These are phyloP conservation scores for Solanum chacoense DNA, from an alignment of 305 asterid genomes.

Conservation along the genomic window DNA sequence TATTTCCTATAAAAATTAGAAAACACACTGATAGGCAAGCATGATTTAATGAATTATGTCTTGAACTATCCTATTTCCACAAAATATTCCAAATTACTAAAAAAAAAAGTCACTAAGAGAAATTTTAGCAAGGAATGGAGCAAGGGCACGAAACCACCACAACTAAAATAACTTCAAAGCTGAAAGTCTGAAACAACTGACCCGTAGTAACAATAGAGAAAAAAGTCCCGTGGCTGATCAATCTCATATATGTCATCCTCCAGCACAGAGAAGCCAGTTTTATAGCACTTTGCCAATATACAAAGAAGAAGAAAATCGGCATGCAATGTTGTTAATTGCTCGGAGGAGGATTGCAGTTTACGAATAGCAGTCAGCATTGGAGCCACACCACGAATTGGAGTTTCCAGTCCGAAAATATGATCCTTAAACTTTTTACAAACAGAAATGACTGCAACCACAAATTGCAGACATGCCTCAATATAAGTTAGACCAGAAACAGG, in stretches of 20 bases:
- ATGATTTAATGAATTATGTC: neutral
- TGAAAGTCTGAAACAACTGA: slow-evolving; percentile 19
- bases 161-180: neutral
- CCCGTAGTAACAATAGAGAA: slow-evolving; percentile 91
- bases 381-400: slow-evolving; percentile 85
- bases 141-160: neutral
- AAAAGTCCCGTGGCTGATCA: slow-evolving; percentile 87
- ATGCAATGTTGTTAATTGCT: slow-evolving; percentile 79
- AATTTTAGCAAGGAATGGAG: neutral
- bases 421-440: slow-evolving; percentile 81
- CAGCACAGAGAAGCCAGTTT: slow-evolving; percentile 63
- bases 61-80: neutral
- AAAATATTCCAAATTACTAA: neutral
- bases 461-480: slow-evolving; percentile 9
- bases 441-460: slow-evolving; percentile 55
- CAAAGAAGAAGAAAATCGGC: slow-evolving; percentile 85
- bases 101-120: neutral
- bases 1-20: neutral
- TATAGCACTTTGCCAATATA: slow-evolving; percentile 70
- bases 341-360: slow-evolving; percentile 66
- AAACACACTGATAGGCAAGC: neutral
- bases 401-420: slow-evolving; percentile 48
- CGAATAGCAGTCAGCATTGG: slow-evolving; percentile 64
- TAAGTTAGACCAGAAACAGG: neutral
- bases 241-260: slow-evolving; percentile 66